Evolutionary conservation across 2,329 filamentous ascomycete genomes (phyloP), one percentile per base, ranked within the genome.

Genomic region (Colletotrichum tamarilloi): DNA sequence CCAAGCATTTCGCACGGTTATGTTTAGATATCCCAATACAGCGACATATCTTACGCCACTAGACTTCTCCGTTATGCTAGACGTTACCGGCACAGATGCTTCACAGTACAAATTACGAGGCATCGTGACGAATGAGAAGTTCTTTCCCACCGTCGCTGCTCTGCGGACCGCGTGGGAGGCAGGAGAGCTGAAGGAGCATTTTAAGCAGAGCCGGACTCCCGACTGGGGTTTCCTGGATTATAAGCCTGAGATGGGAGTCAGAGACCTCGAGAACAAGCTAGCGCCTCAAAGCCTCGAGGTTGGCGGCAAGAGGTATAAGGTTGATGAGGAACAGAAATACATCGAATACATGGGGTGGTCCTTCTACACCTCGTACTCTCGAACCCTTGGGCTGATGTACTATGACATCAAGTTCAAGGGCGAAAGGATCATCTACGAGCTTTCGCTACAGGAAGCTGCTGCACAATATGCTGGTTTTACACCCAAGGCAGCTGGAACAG

Each of bases 291-390:
- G 76, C 38, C 75, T 82, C 16, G 82, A 83, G 75, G 73, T 83
- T 2, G 82, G 81, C 3, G 83, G 83, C 38, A 84, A 83, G 74
- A 80, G 83, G 2, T 85, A 85, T 77, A 80, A 79, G 62, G 64
- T 89, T 16, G 87, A 89, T 74, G 68, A 75, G 32, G 78, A 84
- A 46, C 77, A 86, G 70, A 81, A 83, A 62, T 89, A 85, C 74
- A 82, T 90, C 46, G 85, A 85, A 71, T 89, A 85, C 82, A 85
- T 89, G 79, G 87, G 86, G 22, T 90, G 86, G 80, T 82, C 83
- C 4, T 89, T 89, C 78, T 89, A 87, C 78, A 79, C 88, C 26
- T 79, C 83, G 12, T 85, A 83, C 74, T 82, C 82, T 6, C 83
- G 83, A 53, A 80, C 84, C 3, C 82, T 85, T 1, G 87, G 86